phyloP scores from a whole-genome alignment of 2,329 filamentous ascomycete genomes.

The Pyrenophora teres region DNA sequence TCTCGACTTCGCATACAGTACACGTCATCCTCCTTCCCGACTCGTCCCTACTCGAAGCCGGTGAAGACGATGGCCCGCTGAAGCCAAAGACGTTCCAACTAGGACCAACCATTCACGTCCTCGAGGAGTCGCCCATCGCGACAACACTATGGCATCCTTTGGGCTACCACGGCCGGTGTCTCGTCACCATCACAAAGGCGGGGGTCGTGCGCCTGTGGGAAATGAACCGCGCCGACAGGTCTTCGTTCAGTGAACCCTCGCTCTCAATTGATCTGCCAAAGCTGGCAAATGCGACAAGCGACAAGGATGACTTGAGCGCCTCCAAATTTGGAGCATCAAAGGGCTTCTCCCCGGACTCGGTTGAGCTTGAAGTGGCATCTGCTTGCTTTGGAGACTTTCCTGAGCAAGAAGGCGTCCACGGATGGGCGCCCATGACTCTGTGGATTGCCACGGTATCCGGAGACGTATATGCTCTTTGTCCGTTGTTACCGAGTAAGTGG shows the following conservation, averaged over 20 bases:
- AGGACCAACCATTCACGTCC: constrained; percentile 90
- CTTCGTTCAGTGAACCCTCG: constrained; percentile 82
- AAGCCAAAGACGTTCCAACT: constrained; percentile 86
- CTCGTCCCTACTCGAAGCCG: constrained; percentile 71
- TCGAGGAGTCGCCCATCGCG: constrained; percentile 78
- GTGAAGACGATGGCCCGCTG: constrained; percentile 66
- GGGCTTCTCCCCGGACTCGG: constrained; percentile 83
- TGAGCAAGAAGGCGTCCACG: constrained; percentile 60
- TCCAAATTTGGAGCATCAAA: constrained; percentile 75
- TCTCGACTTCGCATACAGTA: constrained; percentile 84
- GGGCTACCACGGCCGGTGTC: constrained; percentile 76
- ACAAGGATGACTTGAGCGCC: constrained; percentile 82
- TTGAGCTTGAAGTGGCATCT: constrained; percentile 92
- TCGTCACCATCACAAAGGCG: constrained; percentile 88
- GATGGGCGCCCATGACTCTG: constrained; percentile 93
- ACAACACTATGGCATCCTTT: constrained; percentile 92
- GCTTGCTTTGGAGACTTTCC: constrained; percentile 82
- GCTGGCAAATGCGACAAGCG: constrained; percentile 78
- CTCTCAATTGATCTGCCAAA: constrained; percentile 88
- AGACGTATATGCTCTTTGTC: constrained; percentile 91
- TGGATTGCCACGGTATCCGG: constrained; percentile 96
- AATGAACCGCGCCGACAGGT: constrained; percentile 78
- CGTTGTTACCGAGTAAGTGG: constrained; percentile 86
- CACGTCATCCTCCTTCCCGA: constrained; percentile 88
- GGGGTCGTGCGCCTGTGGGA: constrained; percentile 92